Base-by-base conservation (phyloP, 1,284 basidiomycete genomes). In the Tilletia setariae region DNA sequence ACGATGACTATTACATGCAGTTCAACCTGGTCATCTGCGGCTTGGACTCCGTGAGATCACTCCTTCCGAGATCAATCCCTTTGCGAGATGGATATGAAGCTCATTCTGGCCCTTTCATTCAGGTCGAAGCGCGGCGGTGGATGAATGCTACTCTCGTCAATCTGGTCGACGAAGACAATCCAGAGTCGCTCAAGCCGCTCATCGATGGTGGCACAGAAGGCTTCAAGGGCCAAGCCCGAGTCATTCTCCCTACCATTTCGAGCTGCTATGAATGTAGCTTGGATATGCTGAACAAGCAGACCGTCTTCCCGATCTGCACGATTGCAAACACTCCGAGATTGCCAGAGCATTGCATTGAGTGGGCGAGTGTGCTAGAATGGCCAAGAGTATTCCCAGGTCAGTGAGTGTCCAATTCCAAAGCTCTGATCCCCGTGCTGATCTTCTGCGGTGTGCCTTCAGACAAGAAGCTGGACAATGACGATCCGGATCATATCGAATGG, bases 301-400 rank as follows among this genome's bases (percentile, higher is more conserved):
- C 94, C 44, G 90, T 91, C 4, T 99, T 94, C 82, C 96, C 96
- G 0, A 98, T 99, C 73, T 99, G 96, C 83, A 99, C 96, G 1
- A 98, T 99, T 73, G 96, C 96, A 68, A 98, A 98, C 80, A 99
- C 96, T 0, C 96, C 96, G 19, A 90, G 96, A 68, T 86, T 98
- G 40, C 96, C 96, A 2, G 96, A 99, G 83, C 96, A 99, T 82
- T 98, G 96, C 81, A 98, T 99, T 80, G 96, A 98, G 84, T 99
- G 96, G 95, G 96, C 96, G 0, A 94, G 92, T 62, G 94, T 98
- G n/a, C 86, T 99, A 43, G 94, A 99, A 84, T 99, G 96, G 96
- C 95, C 95, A 2, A 88, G 89, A 43, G 89, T 93, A 0, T 90
- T 91, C 76, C 91, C 90, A 83, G 92, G 93, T 93, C 67, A 68